A percentile compares a stretch with the other conserved stretches of the same genome.
Conservation (phyloP, 176 grass and related monocot genomes). For the Urochloa ruziziensis region DNA sequence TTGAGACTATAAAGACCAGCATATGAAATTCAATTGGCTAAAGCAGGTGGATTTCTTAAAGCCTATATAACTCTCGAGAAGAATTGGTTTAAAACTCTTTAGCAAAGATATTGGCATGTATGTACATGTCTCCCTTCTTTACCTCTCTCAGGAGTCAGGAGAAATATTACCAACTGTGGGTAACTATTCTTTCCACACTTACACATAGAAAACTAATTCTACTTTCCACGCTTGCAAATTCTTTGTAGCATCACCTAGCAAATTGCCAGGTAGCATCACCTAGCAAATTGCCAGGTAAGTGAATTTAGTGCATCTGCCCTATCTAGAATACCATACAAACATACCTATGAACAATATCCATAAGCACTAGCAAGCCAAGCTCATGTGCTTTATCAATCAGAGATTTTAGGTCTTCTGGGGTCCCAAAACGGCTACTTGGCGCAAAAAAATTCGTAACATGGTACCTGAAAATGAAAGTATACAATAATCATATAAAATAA, state of each 20-base stretch:
- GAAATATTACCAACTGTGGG: constrained; percentile 8
- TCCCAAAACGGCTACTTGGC: constrained; percentile 96
- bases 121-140: not conserved
- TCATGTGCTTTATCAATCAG: constrained; percentile 97
- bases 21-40: constrained; percentile 10
- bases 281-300: constrained; percentile 2
- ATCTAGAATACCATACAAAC: constrained; percentile 14
- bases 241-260: not conserved
- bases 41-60: not conserved
- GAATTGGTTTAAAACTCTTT: constrained; percentile 1
- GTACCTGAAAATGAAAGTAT: constrained; percentile 58
- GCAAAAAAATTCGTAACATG: constrained; percentile 99
- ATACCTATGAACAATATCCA: constrained; percentile 99
- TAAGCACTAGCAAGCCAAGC: constrained; percentile 90
- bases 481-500: constrained; percentile 12
- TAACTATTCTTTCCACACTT: too few relatives aligned
- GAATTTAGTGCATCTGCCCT: not conserved
- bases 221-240: constrained; percentile 7
- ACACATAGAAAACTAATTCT: not conserved
- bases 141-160: not conserved
- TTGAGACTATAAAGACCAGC: not conserved
- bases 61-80: not conserved
- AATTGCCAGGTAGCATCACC: not conserved
- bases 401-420: constrained; percentile 93
- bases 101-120: not conserved